Evolutionary conservation across 2,329 filamentous ascomycete species (phyloP).

Genomic region (Beauveria sp.): DNA sequence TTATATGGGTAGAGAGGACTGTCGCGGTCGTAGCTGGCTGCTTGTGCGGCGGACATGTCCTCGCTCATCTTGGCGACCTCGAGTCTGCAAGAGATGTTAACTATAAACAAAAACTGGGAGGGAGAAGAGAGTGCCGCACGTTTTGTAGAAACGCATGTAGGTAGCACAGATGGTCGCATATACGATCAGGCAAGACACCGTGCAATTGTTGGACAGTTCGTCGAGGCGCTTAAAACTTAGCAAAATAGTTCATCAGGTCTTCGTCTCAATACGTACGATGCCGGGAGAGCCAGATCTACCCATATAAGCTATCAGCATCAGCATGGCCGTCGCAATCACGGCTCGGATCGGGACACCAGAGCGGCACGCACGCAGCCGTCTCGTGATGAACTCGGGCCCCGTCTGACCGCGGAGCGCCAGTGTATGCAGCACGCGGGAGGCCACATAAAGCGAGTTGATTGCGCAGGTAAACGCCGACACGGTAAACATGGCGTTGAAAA

Average conservation of each 20-base stretch:
- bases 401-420: slow-evolving; percentile 30
- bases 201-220: slow-evolving; percentile 30
- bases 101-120: background rate
- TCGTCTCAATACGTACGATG: slow-evolving; percentile 21
- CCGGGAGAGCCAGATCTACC: slow-evolving; percentile 29
- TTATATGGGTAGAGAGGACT: slow-evolving; percentile 30
- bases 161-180: slow-evolving; percentile 33
- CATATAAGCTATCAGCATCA: slow-evolving; percentile 33
- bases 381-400: slow-evolving; percentile 32
- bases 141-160: slow-evolving; percentile 31
- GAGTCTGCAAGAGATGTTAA: slow-evolving; percentile 20
- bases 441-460: slow-evolving; percentile 31
- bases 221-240: slow-evolving; percentile 24
- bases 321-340: slow-evolving; percentile 29
- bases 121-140: slow-evolving; percentile 19
- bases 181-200: slow-evolving; percentile 32
- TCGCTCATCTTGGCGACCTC: slow-evolving; percentile 30
- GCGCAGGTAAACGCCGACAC: slow-evolving; percentile 30
- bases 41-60: slow-evolving; percentile 29
- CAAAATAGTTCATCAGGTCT: background rate
- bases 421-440: slow-evolving; percentile 29
- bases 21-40: slow-evolving; percentile 26
- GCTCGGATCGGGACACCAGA: slow-evolving; percentile 31
- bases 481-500: slow-evolving; percentile 32
- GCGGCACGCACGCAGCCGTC: slow-evolving; percentile 26